Percentiles rank a stretch among this genome's conserved stretches.
These are phyloP conservation scores for Exophiala aquamarina DNA, from an alignment of 2,329 filamentous ascomycete genomes.

Conservation along the genomic window DNA sequence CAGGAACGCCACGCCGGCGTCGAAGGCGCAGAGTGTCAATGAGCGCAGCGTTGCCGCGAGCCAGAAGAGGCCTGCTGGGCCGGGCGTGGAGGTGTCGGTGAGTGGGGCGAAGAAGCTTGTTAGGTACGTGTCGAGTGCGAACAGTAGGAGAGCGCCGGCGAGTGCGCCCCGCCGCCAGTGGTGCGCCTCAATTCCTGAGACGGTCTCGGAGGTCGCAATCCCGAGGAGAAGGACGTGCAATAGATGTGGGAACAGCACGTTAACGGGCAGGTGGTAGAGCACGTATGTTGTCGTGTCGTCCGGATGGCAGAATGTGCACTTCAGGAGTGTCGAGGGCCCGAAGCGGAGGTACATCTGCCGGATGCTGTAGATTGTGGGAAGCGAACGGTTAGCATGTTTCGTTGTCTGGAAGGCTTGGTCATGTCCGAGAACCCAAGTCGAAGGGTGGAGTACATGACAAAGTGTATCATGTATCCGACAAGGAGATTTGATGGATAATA, in stretches of 20 bases:
- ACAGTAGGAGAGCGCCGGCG: slow-evolving; percentile 62
- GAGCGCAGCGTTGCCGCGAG: slow-evolving; percentile 62
- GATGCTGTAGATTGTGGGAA: slow-evolving; percentile 12
- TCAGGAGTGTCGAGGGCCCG: slow-evolving; percentile 70
- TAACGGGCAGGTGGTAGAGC: slow-evolving; percentile 71
- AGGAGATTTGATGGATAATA: slow-evolving; percentile 39
- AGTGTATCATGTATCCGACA: no score
- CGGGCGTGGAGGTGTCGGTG: slow-evolving; percentile 30
- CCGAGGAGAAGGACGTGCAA: slow-evolving; percentile 72
- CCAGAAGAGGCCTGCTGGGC: slow-evolving; percentile 63
- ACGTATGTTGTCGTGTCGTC: slow-evolving; percentile 71
- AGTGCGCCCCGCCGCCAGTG: slow-evolving; percentile 52
- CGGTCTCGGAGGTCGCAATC: slow-evolving; percentile 66
- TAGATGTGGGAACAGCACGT: slow-evolving; percentile 74
- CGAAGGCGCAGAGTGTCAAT: slow-evolving; percentile 63
- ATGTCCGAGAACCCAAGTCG: no score
- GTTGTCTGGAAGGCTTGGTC: background rate
- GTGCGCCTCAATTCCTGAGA: slow-evolving; percentile 58
- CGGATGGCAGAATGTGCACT: slow-evolving; percentile 80
- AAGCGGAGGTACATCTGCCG: slow-evolving; percentile 76
- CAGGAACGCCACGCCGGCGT: slow-evolving; percentile 62
- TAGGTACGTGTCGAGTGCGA: slow-evolving; percentile 65
- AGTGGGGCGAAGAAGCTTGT: slow-evolving; percentile 62
- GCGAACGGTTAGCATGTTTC: background rate
- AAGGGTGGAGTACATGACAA: no score